phyloP scores from a whole-genome alignment of 148 eudicot genomes.

The Camellia granthamiana region DNA sequence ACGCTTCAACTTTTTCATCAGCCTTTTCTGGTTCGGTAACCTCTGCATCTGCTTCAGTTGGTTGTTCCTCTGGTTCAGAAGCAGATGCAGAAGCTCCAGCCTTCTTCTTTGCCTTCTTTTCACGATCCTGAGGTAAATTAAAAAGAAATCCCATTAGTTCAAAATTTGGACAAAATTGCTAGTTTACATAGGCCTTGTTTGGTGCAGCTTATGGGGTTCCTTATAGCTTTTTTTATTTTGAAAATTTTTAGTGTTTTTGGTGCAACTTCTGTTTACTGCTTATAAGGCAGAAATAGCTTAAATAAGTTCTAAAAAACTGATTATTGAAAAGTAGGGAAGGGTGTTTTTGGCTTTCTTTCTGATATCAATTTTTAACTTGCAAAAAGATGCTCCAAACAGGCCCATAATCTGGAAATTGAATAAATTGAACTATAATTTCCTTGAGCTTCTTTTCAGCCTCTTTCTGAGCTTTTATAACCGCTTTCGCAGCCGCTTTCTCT shows the following conservation, averaged over 20 bases:
- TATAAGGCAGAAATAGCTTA: no score
- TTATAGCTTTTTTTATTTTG: no score
- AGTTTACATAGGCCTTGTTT: no score
- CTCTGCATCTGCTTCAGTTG: slow-evolving; percentile 24
- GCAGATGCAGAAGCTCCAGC: slow-evolving; percentile 36
- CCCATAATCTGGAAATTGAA: not conserved
- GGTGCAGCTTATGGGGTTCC: no score
- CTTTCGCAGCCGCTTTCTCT: slow-evolving; percentile 88
- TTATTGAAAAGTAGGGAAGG: no score
- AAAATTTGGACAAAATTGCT: not conserved
- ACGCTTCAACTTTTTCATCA: slow-evolving; percentile 43
- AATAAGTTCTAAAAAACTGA: no score
- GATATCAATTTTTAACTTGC: no score
- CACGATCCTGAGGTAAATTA: slow-evolving; percentile 53
- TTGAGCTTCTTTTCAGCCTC: slow-evolving; percentile 94
- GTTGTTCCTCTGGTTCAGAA: slow-evolving; percentile 42
- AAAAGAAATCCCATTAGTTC: slow-evolving; percentile 8
- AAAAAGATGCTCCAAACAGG: no score
- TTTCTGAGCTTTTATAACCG: slow-evolving; percentile 77
- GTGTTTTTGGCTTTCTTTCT: no score
- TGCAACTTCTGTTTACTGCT: no score
- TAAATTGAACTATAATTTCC: slow-evolving; percentile 33
- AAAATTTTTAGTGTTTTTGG: no score
- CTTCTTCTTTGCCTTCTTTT: slow-evolving; percentile 79
- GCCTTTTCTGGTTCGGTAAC: slow-evolving; percentile 36